Evolutionary conservation across 148 eudicot genomes (phyloP).

Genomic region (Linanthus parryae): DNA sequence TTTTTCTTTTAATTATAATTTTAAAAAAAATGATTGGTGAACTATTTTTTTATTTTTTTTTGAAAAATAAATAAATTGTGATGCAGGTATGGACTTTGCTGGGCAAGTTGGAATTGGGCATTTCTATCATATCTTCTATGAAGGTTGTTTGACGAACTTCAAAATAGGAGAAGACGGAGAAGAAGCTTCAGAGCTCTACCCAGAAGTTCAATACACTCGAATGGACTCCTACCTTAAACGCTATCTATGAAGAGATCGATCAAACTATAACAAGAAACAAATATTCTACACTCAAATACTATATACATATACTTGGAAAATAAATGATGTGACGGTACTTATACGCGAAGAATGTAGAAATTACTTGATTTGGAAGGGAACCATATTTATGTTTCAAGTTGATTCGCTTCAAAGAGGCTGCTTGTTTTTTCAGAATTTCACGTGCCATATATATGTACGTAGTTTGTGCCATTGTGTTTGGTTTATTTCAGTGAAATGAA

Average conservation of each 20-base stretch:
- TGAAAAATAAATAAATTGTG: neutral
- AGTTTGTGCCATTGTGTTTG: too few relatives aligned
- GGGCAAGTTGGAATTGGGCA: conserved; percentile 44
- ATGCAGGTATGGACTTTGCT: conserved; percentile 32
- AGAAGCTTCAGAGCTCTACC: conserved; percentile 45
- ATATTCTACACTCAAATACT: too few relatives aligned
- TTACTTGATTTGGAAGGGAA: too few relatives aligned
- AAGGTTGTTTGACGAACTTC: conserved; percentile 44
- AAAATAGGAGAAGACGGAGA: conserved; percentile 35
- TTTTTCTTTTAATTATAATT: neutral
- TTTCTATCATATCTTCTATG: conserved; percentile 54
- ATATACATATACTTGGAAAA: too few relatives aligned
- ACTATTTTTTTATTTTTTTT: neutral
- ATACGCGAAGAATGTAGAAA: too few relatives aligned
- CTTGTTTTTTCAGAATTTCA: too few relatives aligned
- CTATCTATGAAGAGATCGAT: conserved; percentile 17
- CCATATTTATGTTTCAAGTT: too few relatives aligned
- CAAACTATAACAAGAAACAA: too few relatives aligned
- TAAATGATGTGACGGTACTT: too few relatives aligned
- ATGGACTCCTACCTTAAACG: conserved; percentile 32
- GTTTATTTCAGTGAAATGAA: too few relatives aligned
- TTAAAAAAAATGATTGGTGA: neutral
- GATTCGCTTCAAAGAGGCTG: too few relatives aligned
- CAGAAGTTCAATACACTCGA: conserved; percentile 35
- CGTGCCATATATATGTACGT: too few relatives aligned